Evolutionary conservation across 2,329 filamentous ascomycete genomes (phyloP).

Genomic region (Capronia coronata): DNA sequence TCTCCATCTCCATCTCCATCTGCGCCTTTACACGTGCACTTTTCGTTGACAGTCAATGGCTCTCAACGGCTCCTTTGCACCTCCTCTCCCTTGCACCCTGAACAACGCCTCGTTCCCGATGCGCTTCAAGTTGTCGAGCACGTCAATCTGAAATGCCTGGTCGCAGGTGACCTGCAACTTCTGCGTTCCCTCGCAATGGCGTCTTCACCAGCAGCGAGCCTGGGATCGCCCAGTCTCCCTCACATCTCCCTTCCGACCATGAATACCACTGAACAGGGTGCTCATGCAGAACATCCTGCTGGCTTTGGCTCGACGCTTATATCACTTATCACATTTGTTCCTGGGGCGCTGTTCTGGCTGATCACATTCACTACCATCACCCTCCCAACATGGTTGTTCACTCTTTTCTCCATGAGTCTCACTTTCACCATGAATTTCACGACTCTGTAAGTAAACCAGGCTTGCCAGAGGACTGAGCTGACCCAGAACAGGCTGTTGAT

Average conservation of each 20-base stretch:
- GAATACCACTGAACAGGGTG: slow-evolving; percentile 9
- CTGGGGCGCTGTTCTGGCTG: slow-evolving; percentile 64
- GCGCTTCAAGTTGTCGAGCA: slow-evolving; percentile 12
- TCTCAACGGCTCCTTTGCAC: no score
- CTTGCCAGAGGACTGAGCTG: not conserved
- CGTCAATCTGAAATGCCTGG: slow-evolving; percentile 11
- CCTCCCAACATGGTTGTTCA: slow-evolving; percentile 81
- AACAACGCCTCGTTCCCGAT: not conserved
- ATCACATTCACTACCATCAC: slow-evolving; percentile 84
- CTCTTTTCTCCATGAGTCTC: slow-evolving; percentile 81
- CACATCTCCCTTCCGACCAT: slow-evolving; percentile 2
- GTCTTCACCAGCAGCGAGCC: slow-evolving; percentile 6
- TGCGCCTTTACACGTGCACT: slow-evolving; percentile 24
- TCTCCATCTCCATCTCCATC: not conserved
- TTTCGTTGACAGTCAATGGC: slow-evolving; percentile 17
- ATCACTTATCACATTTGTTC: slow-evolving; percentile 46
- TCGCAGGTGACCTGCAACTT: slow-evolving; percentile 12
- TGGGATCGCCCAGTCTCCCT: slow-evolving; percentile 10
- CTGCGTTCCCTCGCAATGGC: slow-evolving; percentile 5
- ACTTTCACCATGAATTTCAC: slow-evolving; percentile 99
- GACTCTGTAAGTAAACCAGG: slow-evolving; percentile 61
- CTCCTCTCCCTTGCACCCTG: slow-evolving; percentile 3
- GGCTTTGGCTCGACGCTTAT: slow-evolving; percentile 19
- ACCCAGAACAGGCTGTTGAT: slow-evolving; percentile 61
- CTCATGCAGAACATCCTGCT: slow-evolving; percentile 4